These are phyloP conservation scores for Oryza glumipatula DNA, from an alignment of 176 grass and related monocot genomes.

Conservation along the genomic window DNA sequence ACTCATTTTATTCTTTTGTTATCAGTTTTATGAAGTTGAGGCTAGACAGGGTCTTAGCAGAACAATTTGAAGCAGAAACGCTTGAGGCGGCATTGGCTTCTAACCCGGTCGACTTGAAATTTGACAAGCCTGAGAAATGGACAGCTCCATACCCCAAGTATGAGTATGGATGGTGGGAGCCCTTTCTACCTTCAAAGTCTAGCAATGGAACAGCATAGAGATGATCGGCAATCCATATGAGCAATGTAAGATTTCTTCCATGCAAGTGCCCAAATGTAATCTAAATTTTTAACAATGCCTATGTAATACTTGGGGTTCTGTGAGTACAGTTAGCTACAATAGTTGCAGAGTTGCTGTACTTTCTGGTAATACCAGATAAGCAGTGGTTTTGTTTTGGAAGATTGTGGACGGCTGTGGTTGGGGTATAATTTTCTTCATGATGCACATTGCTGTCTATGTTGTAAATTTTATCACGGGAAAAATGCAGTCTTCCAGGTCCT, in stretches of 20 bases:
- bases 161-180: conserved; percentile 91
- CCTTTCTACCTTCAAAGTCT: conserved; percentile 73
- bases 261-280: conserved; percentile 47
- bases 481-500: background rate
- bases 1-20: conserved; percentile 22
- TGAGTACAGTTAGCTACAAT: conserved; percentile 49
- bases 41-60: conserved; percentile 76
- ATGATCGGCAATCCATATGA: background rate
- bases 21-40: conserved; percentile 93
- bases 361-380: conserved; percentile 48
- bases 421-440: conserved; percentile 12
- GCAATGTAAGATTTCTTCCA: conserved; percentile 27
- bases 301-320: conserved; percentile 42
- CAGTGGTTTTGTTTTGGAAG: conserved; percentile 9
- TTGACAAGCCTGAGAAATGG: conserved; percentile 84
- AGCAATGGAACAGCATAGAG: conserved; percentile 57
- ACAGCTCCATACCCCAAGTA: conserved; percentile 91
- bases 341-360: conserved; percentile 38
- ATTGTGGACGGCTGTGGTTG: background rate
- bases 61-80: conserved; percentile 72
- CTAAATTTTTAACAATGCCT: conserved; percentile 40
- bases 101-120: conserved; percentile 73
- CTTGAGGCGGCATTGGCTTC: conserved; percentile 71
- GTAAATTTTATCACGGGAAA: conserved; percentile 11
- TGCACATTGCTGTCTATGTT: background rate